phyloP scores from a whole-genome alignment of 2,329 filamentous ascomycete species.

The Monilinia polystroma region DNA sequence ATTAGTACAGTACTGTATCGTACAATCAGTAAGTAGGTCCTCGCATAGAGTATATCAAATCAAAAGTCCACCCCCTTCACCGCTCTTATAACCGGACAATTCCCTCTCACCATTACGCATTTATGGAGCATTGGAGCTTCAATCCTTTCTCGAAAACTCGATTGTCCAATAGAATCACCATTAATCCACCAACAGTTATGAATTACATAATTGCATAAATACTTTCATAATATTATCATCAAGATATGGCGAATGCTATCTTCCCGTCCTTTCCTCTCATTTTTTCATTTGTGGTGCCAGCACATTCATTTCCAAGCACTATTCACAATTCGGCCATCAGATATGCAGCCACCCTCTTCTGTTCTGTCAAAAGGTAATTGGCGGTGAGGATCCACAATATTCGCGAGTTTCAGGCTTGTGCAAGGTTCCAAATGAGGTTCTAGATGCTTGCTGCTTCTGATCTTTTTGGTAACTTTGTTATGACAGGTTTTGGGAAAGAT shows the following conservation, averaged over 20 bases:
- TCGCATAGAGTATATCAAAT: too few relatives aligned
- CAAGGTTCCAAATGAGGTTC: conserved; percentile 28
- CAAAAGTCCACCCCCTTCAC: conserved; percentile 24
- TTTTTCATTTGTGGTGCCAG: conserved; percentile 33
- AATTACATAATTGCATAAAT: background rate
- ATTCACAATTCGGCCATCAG: conserved; percentile 35
- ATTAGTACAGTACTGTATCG: too few relatives aligned
- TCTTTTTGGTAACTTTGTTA: conserved; percentile 7
- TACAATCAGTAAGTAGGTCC: too few relatives aligned
- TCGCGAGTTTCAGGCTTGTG: conserved; percentile 27
- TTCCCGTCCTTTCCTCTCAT: conserved; percentile 32
- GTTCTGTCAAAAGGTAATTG: conserved; percentile 29
- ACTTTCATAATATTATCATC: background rate
- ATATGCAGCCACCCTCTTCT: conserved; percentile 36
- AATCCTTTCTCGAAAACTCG: background rate
- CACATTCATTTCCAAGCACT: conserved; percentile 34
- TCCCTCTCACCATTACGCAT: conserved; percentile 9
- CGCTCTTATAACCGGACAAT: conserved; percentile 27
- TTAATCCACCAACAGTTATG: background rate
- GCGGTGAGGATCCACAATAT: conserved; percentile 34
- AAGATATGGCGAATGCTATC: background rate
- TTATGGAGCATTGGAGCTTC: too few relatives aligned
- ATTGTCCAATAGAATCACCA: background rate
- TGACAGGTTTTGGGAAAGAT: background rate
- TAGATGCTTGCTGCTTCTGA: conserved; percentile 10